phyloP scores from a whole-genome alignment of 2,329 filamentous ascomycete species.

The Nectriaceae sp. region DNA sequence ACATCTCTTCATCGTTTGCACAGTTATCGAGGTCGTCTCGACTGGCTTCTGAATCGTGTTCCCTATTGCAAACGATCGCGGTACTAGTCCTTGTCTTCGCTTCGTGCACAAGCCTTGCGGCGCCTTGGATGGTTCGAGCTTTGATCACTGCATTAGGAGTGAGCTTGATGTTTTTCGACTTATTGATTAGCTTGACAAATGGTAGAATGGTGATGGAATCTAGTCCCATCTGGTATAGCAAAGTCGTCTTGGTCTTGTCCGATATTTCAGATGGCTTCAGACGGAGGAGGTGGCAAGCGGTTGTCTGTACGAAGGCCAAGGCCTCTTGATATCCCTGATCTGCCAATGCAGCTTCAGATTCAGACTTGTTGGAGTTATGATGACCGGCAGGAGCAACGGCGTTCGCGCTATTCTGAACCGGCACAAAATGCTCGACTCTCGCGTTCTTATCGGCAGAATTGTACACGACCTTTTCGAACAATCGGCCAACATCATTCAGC shows the following conservation, averaged over 20 bases:
- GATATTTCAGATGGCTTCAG: background rate
- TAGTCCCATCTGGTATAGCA: background rate
- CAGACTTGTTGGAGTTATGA: background rate
- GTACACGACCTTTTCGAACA: background rate
- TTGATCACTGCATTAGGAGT: conserved; percentile 22
- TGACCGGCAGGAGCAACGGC: background rate
- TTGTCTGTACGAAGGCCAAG: background rate
- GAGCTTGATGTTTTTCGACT: conserved; percentile 9
- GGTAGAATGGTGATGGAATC: background rate
- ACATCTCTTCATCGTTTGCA: background rate
- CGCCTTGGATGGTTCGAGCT: conserved; percentile 22
- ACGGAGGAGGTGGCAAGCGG: background rate
- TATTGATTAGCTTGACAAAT: background rate
- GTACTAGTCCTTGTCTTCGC: conserved; percentile 9
- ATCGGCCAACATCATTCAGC: background rate
- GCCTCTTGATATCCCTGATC: background rate
- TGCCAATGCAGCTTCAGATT: background rate
- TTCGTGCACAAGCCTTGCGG: conserved; percentile 14
- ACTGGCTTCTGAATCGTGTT: background rate
- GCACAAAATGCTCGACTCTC: background rate
- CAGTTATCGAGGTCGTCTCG: background rate
- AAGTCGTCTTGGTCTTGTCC: background rate
- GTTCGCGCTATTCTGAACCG: background rate
- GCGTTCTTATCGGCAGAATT: background rate
- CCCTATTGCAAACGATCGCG: background rate